Evolutionary conservation across 805 yeast species (phyloP).

Genomic region (Hanseniaspora lachancei): DNA sequence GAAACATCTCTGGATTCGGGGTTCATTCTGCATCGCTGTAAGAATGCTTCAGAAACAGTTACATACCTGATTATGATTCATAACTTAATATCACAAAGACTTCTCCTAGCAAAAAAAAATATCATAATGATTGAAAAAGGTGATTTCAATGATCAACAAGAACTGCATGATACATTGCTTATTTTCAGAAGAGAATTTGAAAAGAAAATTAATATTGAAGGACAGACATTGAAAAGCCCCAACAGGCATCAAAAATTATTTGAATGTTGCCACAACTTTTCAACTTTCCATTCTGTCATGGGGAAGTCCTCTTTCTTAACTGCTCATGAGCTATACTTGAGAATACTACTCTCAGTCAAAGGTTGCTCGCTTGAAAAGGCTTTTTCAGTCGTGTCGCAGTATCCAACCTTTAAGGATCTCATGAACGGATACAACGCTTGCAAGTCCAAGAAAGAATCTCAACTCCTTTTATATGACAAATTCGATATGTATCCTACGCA

Average conservation of each 20-base stretch:
- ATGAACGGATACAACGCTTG: conserved; percentile 23
- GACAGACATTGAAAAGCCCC: background rate
- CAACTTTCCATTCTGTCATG: conserved; percentile 51
- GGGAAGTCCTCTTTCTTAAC: conserved; percentile 60
- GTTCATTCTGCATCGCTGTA: conserved; percentile 57
- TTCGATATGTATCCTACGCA: conserved; percentile 26
- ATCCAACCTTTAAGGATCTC: conserved; percentile 54
- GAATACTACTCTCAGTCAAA: conserved; percentile 62
- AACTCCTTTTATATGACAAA: conserved; percentile 19
- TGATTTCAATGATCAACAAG: conserved; percentile 37
- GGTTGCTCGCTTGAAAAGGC: conserved; percentile 87
- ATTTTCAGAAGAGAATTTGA: conserved; percentile 37
- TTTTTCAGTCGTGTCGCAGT: conserved; percentile 52
- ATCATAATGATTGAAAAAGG: conserved; percentile 42
- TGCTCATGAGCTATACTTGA: conserved; percentile 59
- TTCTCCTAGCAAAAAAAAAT: conserved; percentile 29
- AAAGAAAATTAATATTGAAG: background rate
- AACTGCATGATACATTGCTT: conserved; percentile 33
- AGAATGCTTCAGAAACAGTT: conserved; percentile 62
- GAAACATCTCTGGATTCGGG: conserved; percentile 51
- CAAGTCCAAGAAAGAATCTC: conserved; percentile 20
- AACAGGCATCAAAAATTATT: conserved; percentile 14
- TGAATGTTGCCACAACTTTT: conserved; percentile 36
- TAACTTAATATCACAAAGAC: conserved; percentile 36
- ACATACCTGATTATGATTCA: conserved; percentile 30